phyloP scores from a whole-genome alignment of 306 rosid genomes.

The Cyamopsis tetragonoloba region DNA sequence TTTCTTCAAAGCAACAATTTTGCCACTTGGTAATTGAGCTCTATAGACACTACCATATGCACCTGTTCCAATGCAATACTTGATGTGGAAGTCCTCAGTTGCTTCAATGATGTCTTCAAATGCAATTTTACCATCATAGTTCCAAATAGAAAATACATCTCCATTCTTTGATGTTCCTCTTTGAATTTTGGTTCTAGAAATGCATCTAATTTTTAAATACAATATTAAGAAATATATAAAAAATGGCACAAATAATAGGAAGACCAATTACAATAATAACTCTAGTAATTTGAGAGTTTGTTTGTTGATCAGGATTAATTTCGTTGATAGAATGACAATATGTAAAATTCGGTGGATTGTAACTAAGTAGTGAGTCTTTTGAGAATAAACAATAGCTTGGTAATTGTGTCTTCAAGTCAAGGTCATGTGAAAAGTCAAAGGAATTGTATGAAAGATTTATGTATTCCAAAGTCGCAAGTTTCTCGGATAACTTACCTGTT shows the following conservation, averaged over 20 bases:
- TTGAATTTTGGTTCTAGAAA: neutral
- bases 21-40: neutral
- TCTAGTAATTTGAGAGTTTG: neutral
- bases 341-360: neutral
- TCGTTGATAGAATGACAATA: neutral
- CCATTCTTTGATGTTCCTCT: neutral
- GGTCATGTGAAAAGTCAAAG: neutral
- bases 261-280: neutral
- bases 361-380: neutral
- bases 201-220: neutral
- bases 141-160: constrained; percentile 1
- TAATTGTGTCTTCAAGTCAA: neutral
- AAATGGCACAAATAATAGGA: neutral
- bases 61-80: neutral
- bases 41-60: neutral
- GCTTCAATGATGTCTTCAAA: constrained; percentile 10
- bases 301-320: neutral
- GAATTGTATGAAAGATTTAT: neutral
- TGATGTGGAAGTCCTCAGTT: neutral
- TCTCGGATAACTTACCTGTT: neutral
- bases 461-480: neutral
- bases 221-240: neutral
- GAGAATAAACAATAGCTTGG: neutral
- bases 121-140: constrained; percentile 14
- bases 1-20: neutral